phyloP scores from a whole-genome alignment of 73 alveolate genomes.

The Halteria grandinella region DNA sequence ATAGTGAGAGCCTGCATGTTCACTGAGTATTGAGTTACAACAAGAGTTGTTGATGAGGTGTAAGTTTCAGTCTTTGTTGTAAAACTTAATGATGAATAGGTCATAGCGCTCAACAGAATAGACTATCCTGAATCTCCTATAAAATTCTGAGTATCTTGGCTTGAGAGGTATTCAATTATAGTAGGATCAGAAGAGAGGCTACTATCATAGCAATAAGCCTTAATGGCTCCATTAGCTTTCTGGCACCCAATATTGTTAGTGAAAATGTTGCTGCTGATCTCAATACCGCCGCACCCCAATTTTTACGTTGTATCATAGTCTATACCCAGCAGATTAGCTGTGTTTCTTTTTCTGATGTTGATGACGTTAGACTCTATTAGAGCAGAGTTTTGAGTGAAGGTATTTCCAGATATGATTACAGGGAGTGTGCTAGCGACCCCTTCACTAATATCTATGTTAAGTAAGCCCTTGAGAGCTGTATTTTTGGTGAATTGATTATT shows the following conservation, averaged over 20 bases:
- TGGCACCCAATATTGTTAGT: constrained; percentile 54
- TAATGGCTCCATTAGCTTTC: constrained; percentile 50
- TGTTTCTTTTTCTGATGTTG: constrained; percentile 16
- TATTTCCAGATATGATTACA: constrained; percentile 21
- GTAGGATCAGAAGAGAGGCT: background rate
- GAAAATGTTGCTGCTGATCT: constrained; percentile 39
- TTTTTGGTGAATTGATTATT: constrained; percentile 33
- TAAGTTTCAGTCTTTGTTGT: too few species aligned
- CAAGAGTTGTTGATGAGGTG: constrained; percentile 6
- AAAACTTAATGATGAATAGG: too few species aligned
- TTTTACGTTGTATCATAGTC: background rate
- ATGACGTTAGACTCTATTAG: constrained; percentile 47
- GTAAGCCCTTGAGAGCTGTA: constrained; percentile 52
- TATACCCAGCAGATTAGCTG: background rate
- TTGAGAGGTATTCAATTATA: background rate
- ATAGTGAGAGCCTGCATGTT: constrained; percentile 18
- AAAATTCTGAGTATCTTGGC: constrained; percentile 44
- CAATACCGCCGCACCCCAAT: constrained; percentile 48
- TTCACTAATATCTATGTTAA: constrained; percentile 23
- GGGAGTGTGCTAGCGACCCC: constrained; percentile 28
- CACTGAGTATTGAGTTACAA: background rate
- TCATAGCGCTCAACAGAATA: background rate
- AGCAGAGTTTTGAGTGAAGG: constrained; percentile 44
- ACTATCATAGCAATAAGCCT: constrained; percentile 29
- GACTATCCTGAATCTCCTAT: constrained; percentile 20